A percentile compares a stretch with the other conserved stretches of the same genome.
Conservation (phyloP, 1,139 yeast genomes). For the Debaryomyces singareniensis region DNA sequence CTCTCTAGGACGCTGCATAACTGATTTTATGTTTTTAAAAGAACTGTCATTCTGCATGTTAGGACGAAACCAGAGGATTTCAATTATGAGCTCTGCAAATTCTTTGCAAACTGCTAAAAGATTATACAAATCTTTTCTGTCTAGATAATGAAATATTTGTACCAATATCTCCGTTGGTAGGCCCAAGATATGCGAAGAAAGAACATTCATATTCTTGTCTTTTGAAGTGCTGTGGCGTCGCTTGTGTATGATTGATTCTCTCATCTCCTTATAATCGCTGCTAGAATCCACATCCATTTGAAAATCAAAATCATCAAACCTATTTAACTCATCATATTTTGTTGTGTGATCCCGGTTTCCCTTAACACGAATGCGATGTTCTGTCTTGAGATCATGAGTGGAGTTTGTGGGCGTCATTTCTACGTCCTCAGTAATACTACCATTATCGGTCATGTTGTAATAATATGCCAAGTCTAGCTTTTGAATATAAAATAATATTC, state of each 20-base stretch:
- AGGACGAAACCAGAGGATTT: constrained; percentile 86
- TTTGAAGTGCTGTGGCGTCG: constrained; percentile 17
- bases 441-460: constrained; percentile 33
- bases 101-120: constrained; percentile 72
- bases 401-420: constrained; percentile 2
- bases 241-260: constrained; percentile 27
- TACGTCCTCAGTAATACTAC: constrained; percentile 20
- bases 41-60: constrained; percentile 55
- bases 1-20: constrained; percentile 45
- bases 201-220: constrained; percentile 19
- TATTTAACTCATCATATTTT: too few relatives aligned
- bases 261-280: constrained; percentile 30
- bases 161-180: constrained; percentile 80
- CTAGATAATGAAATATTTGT: constrained; percentile 62
- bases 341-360: too few relatives aligned
- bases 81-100: constrained; percentile 78
- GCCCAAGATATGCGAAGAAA: constrained; percentile 43
- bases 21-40: constrained; percentile 43
- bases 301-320: constrained; percentile 10
- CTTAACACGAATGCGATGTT: too few relatives aligned
- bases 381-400: too few relatives aligned
- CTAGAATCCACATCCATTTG: constrained; percentile 31
- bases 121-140: constrained; percentile 60
- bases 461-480: too few relatives aligned
- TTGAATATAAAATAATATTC: too few relatives aligned